Evolutionary conservation across 768 basidiomycete species (phyloP), one percentile per base, ranked within the genome.

Genomic region (Agrocybe pediades): DNA sequence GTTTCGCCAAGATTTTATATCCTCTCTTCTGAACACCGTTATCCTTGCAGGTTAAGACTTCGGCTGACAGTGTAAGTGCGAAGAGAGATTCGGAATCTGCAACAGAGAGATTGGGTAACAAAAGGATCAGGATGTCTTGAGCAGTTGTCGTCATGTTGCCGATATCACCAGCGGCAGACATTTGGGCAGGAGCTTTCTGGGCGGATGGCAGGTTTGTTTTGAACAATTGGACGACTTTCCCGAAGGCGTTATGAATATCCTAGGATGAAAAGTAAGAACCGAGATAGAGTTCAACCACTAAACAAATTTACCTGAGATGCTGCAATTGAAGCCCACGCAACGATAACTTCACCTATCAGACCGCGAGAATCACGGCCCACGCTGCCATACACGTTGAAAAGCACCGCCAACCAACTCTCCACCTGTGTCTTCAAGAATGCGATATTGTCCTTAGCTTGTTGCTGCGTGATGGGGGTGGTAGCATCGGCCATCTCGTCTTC

Each of bases 371-470:
- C 94, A 46, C 84, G 79, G n/a, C 81, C 83, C 26, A 90, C 84
- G 55, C 82, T 92, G 53, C 89, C 83, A 71, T 96, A 98, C n/a
- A 99, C 88, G 66, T 99, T 99, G 77, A 98, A 95, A 41, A 97
- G 77, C 4, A 98, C 94, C 0, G 93, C 87, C 27, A 98, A 82
- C 89, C 97, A 95, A 64, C 93, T 97, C 67, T 94, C 90, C 0
- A 82, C 87, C 65, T 98, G 89, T 0, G 77, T 78, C 39, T 81
- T 83, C 50, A 98, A 75, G 69, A 90, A 89, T 1, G 68, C 74
- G 23, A 98, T 58, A 60, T 95, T 95, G 41, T 74, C 74, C 26
- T 71, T 62, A 2, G 90, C 93, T 62, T 85, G 81, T 36, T 78
- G 76, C 15, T 75, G 73, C 9, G 87, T 78, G 40, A 91, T 65